Evolutionary conservation across 768 basidiomycete species (phyloP), one percentile per base, ranked within the genome.

Genomic region (Coprinopsis cinerea): DNA sequence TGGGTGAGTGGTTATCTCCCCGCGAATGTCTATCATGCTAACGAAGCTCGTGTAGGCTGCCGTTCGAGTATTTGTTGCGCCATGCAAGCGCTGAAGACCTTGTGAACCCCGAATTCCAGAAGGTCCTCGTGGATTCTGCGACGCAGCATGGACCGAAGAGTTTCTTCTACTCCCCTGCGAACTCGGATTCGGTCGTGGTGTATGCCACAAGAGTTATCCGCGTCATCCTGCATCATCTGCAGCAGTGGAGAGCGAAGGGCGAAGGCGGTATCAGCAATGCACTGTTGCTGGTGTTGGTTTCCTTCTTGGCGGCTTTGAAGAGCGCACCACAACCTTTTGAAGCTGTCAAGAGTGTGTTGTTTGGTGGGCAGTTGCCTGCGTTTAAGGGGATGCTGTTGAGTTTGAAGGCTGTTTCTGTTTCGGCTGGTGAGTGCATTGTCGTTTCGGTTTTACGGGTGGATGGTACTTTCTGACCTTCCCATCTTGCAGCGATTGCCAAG

Each of bases 291-390:
- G 59, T 82, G 14, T 53, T 79, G 20, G 64, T 71, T 1, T 61
- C 64, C 4, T 59, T 81, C 13, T 32, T 75, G 25, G 53, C 54
- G 11, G 55, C 49, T 43, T 61, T 71, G 5, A 57, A 54, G 10
- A 52, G 49, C 3, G 27, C 44, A 0, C 51, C 79, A n/a, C n/a
- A n/a, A n/a, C 55, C 58, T 0, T 47, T 67, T 3, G 48, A 54
- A 20, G 48, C 34, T 7, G 58, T 82, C 15, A 81, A 78, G 55
- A 69, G 67, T 39, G 46, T 59, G 5, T 28, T 72, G 2, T 75
- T 81, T 28, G 49, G 64, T 11, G 67, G 59, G 2, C 22, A 25
- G 22, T 59, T 59, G 0, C 56, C 61, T 15, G 51, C 55, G 3
- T 51, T 82, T 2, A 68, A 65, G 27, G 57, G 49, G 0, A 52